Conservation (phyloP, 2,329 filamentous ascomycete genomes). For the Harringtonia aguacate region DNA sequence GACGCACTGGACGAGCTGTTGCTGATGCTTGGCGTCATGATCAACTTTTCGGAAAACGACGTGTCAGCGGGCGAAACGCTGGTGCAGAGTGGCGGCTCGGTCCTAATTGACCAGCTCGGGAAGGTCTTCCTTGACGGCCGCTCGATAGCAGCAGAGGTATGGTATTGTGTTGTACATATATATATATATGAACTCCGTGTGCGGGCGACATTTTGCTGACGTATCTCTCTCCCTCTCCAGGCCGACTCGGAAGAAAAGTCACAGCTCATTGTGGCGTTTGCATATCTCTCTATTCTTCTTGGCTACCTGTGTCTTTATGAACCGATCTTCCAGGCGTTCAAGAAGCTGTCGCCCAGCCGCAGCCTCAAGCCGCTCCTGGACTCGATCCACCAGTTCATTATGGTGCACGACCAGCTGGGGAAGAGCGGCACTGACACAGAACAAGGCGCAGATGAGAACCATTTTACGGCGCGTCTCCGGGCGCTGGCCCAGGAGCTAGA, state of each 20-base stretch:
- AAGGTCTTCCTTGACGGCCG: conserved; percentile 58
- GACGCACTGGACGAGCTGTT: conserved; percentile 59
- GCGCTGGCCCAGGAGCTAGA: conserved; percentile 28
- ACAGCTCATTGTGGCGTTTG: conserved; percentile 71
- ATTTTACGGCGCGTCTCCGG: conserved; percentile 27
- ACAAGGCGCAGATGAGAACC: conserved; percentile 18
- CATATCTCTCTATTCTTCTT: conserved; percentile 75
- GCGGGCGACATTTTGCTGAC: too few species aligned
- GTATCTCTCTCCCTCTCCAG: too few species aligned
- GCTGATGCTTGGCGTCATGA: conserved; percentile 69
- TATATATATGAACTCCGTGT: too few species aligned
- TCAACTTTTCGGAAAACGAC: conserved; percentile 79
- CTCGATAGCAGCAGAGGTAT: conserved; percentile 56
- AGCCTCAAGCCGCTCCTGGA: conserved; percentile 35
- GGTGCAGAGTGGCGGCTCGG: conserved; percentile 23
- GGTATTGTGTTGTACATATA: conserved; percentile 16
- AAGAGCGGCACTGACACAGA: conserved; percentile 24
- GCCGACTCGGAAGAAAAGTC: conserved; percentile 64
- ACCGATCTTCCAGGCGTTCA: conserved; percentile 32
- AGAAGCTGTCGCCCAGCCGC: conserved; percentile 28
- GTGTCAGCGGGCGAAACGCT: conserved; percentile 42
- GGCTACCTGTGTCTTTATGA: conserved; percentile 62
- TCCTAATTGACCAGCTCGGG: conserved; percentile 40
- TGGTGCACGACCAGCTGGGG: conserved; percentile 38
- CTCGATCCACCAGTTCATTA: conserved; percentile 45